Evolutionary conservation across 2,329 filamentous ascomycete species (phyloP).

Genomic region (Xylariaceae sp.): DNA sequence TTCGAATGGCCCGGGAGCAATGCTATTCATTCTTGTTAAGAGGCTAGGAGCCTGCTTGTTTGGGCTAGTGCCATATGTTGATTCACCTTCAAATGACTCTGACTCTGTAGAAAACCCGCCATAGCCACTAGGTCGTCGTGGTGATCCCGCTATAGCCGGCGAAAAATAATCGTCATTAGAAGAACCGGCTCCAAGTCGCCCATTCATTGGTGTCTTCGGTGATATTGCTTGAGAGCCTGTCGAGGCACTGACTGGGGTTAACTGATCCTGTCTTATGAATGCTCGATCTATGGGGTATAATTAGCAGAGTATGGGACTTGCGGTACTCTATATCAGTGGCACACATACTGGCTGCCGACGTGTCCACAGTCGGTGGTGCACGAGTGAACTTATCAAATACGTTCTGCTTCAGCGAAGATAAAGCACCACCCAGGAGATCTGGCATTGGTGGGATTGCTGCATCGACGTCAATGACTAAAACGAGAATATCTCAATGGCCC

Average conservation of each 20-base stretch:
- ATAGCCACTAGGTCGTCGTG: slow-evolving; percentile 56
- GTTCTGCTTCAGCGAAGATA: slow-evolving; percentile 45
- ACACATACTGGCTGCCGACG: slow-evolving; percentile 62
- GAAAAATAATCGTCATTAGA: slow-evolving; percentile 52
- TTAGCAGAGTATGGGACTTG: slow-evolving; percentile 42
- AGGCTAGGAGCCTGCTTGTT: slow-evolving; percentile 50
- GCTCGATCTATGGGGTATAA: slow-evolving; percentile 53
- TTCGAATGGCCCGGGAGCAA: slow-evolving; percentile 71
- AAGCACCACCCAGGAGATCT: slow-evolving; percentile 44
- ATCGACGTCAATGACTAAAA: slow-evolving; percentile 29
- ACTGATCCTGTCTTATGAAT: slow-evolving; percentile 60
- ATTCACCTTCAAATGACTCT: slow-evolving; percentile 46
- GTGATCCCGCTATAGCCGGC: slow-evolving; percentile 52
- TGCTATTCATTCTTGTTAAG: slow-evolving; percentile 67
- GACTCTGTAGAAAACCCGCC: slow-evolving; percentile 52
- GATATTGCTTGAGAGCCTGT: slow-evolving; percentile 67
- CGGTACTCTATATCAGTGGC: neutral
- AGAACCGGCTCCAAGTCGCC: slow-evolving; percentile 50
- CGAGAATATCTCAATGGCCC: neutral
- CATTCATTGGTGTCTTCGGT: slow-evolving; percentile 63
- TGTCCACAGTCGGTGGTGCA: slow-evolving; percentile 59
- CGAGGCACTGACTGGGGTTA: slow-evolving; percentile 68
- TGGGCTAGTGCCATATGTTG: slow-evolving; percentile 56
- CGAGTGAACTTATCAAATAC: slow-evolving; percentile 51
- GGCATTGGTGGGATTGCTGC: slow-evolving; percentile 34